phyloP scores from a whole-genome alignment of 2,329 filamentous ascomycete species.

The Penicillium psychrosexuale region DNA sequence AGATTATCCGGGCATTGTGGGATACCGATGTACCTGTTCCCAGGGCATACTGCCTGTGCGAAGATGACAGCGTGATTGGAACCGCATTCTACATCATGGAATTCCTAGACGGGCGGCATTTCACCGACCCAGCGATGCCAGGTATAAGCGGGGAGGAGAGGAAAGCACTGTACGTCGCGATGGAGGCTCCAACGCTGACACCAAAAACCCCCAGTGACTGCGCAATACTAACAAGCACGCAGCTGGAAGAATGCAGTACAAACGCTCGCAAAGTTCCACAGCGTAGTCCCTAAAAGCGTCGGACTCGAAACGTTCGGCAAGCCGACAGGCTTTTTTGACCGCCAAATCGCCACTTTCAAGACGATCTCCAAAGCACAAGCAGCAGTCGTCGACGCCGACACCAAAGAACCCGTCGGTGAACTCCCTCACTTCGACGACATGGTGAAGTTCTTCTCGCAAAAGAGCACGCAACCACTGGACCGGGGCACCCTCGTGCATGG shows the following conservation, averaged over 20 bases:
- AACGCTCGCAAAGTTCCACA: slow-evolving; percentile 82
- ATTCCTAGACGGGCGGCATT: slow-evolving; percentile 89
- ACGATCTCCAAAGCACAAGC: slow-evolving; percentile 78
- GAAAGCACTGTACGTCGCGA: slow-evolving; percentile 59
- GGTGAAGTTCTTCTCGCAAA: slow-evolving; percentile 71
- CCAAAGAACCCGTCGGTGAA: slow-evolving; percentile 69
- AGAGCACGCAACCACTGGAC: slow-evolving; percentile 69
- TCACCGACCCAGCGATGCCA: slow-evolving; percentile 82
- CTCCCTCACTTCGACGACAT: slow-evolving; percentile 82
- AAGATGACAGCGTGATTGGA: slow-evolving; percentile 74
- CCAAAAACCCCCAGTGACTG: neutral
- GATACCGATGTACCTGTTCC: slow-evolving; percentile 82
- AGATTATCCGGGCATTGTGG: slow-evolving; percentile 79
- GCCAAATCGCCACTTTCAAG: slow-evolving; percentile 80
- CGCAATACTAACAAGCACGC: neutral
- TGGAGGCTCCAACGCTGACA: neutral
- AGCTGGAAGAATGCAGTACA: slow-evolving; percentile 80
- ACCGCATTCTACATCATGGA: slow-evolving; percentile 98
- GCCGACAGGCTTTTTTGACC: slow-evolving; percentile 72
- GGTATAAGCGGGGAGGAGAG: slow-evolving; percentile 66
- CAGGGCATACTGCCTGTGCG: slow-evolving; percentile 77
- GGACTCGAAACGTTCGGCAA: slow-evolving; percentile 73
- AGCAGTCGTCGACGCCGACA: slow-evolving; percentile 70
- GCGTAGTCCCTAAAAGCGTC: slow-evolving; percentile 63
- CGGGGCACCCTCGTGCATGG: slow-evolving; percentile 80